Evolutionary conservation across 2,329 filamentous ascomycete species (phyloP), one percentile per base, ranked within the genome.

Genomic region (Graphiopsis chlorocephala): DNA sequence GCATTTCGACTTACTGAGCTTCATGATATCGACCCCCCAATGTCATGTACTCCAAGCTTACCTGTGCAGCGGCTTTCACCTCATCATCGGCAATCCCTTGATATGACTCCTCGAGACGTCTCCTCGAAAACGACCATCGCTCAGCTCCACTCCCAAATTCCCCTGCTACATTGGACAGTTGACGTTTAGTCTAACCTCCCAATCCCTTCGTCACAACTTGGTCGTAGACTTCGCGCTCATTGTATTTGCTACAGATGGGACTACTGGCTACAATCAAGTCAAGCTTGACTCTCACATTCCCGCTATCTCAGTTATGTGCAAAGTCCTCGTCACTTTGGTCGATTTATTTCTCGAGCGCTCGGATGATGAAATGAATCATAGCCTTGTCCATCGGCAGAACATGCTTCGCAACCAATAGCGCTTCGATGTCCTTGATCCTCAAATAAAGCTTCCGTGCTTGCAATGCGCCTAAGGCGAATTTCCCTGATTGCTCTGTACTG

Each of bases 61-160:
- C 45, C 20, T 25, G 45, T 26, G 23, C 23, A 23, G 45, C 45
- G 8, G 45, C 45, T 48, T 26, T 48, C 45, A 48, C 45, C 20
- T 48, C 45, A 14, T 48, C 45, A 17, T 48, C 23, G 10, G 11
- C 23, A 48, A 26, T 26, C 8, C 17, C 26, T 35, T 35, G 29
- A 35, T 29, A 56, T 11, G 35, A 56, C n/a, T 56, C 29, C 52
- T 56, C 29, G n/a, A 56, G 52, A 11, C 29, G 17, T 56, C n/a
- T 56, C 28, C 28, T 56, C 52, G 29, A 56, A 48, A 35, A 56
- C 29, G 52, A 56, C 52, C 52, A 56, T 56, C 52, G 52, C 52
- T 56, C 52, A 56, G 29, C 52, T 56, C 52, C 52, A 56, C 14
- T 56, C 52, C 12, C 6, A n/a, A 56, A 35, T 23, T 56, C 52